Conservation (phyloP, 352 stramenopile genomes). For the Pythium angustatum region DNA sequence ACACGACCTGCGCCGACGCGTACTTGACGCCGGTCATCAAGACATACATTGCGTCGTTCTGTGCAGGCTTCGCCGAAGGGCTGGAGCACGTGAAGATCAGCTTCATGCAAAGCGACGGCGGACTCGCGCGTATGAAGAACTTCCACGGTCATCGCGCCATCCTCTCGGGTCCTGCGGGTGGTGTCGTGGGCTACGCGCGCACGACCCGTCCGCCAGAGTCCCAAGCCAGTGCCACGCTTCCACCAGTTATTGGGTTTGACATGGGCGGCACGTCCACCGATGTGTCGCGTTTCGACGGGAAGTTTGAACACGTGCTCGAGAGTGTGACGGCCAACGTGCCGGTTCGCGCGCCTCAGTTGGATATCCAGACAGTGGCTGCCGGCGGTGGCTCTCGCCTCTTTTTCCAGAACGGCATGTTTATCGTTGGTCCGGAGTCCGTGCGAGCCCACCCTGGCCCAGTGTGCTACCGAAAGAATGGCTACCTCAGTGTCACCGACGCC, state of each 20-base stretch:
- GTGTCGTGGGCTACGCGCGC: slow-evolving; percentile 97
- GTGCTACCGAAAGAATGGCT: slow-evolving; percentile 97
- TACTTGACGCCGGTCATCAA: slow-evolving; percentile 99
- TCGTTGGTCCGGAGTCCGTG: slow-evolving; percentile 97
- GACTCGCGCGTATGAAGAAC: slow-evolving; percentile 93
- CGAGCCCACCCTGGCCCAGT: slow-evolving; percentile 96
- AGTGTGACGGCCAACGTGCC: slow-evolving; percentile 97
- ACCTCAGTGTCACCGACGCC: slow-evolving; percentile 97
- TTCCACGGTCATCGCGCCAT: slow-evolving; percentile 94
- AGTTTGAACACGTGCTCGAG: slow-evolving; percentile 98
- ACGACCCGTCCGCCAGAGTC: slow-evolving; percentile 74
- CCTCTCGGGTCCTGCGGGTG: slow-evolving; percentile 92
- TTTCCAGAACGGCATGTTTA: slow-evolving; percentile 96
- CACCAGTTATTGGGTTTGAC: slow-evolving; percentile 97
- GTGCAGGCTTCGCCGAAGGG: slow-evolving; percentile 93
- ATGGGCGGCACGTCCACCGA: slow-evolving; percentile 99
- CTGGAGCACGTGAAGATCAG: slow-evolving; percentile 92
- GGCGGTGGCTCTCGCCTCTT: slow-evolving; percentile 96
- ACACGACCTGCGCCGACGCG: slow-evolving; percentile 96
- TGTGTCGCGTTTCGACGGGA: slow-evolving; percentile 96
- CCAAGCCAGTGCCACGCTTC: slow-evolving; percentile 25
- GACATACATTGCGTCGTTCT: slow-evolving; percentile 96
- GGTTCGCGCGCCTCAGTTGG: slow-evolving; percentile 97
- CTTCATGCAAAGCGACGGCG: slow-evolving; percentile 99
- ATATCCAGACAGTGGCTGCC: slow-evolving; percentile 99